These are phyloP conservation scores for Cornus florida DNA, from an alignment of 148 eudicot genomes.

Conservation along the genomic window DNA sequence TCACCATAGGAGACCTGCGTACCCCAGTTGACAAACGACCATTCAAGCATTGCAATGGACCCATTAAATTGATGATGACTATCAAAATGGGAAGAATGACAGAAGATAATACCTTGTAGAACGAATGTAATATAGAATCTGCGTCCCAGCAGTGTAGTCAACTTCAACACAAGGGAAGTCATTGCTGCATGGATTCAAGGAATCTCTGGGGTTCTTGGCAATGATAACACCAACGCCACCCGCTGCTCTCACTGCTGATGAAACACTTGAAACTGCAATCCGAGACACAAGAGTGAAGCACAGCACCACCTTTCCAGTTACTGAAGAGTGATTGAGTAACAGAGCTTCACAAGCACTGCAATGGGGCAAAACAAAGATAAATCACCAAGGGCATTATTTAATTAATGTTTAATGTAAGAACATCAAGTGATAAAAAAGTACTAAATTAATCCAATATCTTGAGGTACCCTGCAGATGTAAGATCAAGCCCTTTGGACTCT, in stretches of 20 bases:
- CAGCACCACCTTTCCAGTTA: constrained; percentile 28
- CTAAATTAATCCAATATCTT: neutral
- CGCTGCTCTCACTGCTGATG: neutral
- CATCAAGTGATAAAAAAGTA: neutral
- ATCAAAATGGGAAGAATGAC: neutral
- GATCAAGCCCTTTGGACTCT: neutral
- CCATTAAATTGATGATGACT: no score
- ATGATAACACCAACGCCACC: constrained; percentile 29
- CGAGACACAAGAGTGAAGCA: constrained; percentile 7
- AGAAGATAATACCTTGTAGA: constrained; percentile 18
- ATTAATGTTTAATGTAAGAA: no score
- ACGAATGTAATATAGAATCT: constrained; percentile 20
- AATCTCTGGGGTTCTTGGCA: neutral
- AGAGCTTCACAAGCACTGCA: constrained; percentile 15
- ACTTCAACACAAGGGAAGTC: constrained; percentile 24
- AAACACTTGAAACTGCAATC: neutral
- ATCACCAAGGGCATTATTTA: no score
- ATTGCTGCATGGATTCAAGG: neutral
- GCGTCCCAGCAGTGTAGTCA: constrained; percentile 19
- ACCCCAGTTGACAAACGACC: neutral
- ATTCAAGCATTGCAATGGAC: neutral
- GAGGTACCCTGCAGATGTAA: neutral
- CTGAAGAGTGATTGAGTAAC: neutral
- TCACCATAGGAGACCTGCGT: constrained; percentile 11
- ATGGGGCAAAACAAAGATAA: no score